Evolutionary conservation across 371 early-diverging fungal species (phyloP), one percentile per base, ranked within the genome.

Genomic region (Mortierella polycephala): DNA sequence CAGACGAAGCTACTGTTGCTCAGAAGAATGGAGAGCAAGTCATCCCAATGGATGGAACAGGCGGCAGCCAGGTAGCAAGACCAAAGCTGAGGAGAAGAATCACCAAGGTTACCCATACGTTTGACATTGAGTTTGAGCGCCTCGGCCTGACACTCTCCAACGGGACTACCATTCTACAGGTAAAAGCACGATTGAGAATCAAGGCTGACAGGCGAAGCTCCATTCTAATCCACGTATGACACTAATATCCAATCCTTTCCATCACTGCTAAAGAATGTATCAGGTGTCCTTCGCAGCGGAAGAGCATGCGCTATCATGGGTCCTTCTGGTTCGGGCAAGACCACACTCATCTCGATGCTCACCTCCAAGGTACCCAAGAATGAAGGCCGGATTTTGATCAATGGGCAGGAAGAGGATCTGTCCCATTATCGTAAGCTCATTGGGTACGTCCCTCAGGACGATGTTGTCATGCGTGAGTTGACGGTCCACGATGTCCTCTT

Each of bases 241-340:
- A n/a, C 21, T 16, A 16, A 44, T n/a, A 18, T 6, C 5, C 12
- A 57, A 39, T 39, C 20, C 23, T 20, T 9, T 49, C 53, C 18
- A 53, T 40, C 41, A 44, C 23, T 7, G 0, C 18, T 12, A n/a
- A 58, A 81, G 75, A 86, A 83, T 51, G 85, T 90, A 1, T 83
- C 85, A 3, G 91, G 91, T 5, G 61, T 69, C 14, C 75, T 91
- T 37, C 56, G 69, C 18, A 61, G 84, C 5, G 90, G 89, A 8
- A 79, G 89, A 45, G 82, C 87, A 41, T 87, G 88, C 21, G 83
- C 83, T 13, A 92, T 96, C 71, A 90, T 96, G 90, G 96, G 95
- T 2, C 90, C 93, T 5, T 91, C 89, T 6, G 91, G 90, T 13
- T 88, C 89, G 3, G 93, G 92, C 1, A 90, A 89, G 62, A 92